phyloP scores from a whole-genome alignment of 2,329 filamentous ascomycete genomes.

The Diaporthe longicolla region DNA sequence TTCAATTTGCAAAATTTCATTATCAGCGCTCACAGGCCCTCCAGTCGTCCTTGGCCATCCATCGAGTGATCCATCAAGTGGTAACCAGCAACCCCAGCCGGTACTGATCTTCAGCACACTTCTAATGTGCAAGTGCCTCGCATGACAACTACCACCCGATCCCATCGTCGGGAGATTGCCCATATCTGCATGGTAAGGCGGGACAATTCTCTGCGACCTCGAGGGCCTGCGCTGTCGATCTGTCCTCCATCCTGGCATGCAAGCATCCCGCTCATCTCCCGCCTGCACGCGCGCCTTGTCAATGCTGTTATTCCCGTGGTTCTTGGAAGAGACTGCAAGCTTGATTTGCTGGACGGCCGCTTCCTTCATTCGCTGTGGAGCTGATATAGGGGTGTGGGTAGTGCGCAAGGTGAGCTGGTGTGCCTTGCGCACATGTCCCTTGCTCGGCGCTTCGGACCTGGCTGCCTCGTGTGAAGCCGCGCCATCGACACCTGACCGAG shows the following conservation, averaged over 20 bases:
- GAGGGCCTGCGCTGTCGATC: slow-evolving; percentile 22
- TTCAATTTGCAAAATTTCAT: neutral
- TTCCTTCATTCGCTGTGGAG: neutral
- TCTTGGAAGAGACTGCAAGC: slow-evolving; percentile 21
- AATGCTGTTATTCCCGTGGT: neutral
- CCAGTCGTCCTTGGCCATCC: neutral
- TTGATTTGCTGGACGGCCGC: slow-evolving; percentile 14
- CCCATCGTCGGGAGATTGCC: slow-evolving; percentile 10
- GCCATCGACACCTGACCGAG: neutral
- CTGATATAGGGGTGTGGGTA: neutral
- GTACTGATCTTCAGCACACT: neutral
- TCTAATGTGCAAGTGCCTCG: neutral
- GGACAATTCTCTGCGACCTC: slow-evolving; percentile 1
- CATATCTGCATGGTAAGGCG: neutral
- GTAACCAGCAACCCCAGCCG: neutral
- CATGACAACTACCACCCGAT: neutral
- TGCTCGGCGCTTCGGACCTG: slow-evolving; percentile 2
- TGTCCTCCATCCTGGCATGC: slow-evolving; percentile 13
- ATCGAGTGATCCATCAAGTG: neutral
- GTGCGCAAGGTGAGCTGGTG: neutral
- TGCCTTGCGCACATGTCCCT: neutral
- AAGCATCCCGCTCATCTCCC: slow-evolving; percentile 27
- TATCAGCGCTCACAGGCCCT: neutral
- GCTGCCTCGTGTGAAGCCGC: neutral
- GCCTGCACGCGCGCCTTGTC: neutral